Evolutionary conservation across 768 basidiomycete genomes (phyloP), one percentile per base, ranked within the genome.

Genomic region (Lyophyllum semitale): DNA sequence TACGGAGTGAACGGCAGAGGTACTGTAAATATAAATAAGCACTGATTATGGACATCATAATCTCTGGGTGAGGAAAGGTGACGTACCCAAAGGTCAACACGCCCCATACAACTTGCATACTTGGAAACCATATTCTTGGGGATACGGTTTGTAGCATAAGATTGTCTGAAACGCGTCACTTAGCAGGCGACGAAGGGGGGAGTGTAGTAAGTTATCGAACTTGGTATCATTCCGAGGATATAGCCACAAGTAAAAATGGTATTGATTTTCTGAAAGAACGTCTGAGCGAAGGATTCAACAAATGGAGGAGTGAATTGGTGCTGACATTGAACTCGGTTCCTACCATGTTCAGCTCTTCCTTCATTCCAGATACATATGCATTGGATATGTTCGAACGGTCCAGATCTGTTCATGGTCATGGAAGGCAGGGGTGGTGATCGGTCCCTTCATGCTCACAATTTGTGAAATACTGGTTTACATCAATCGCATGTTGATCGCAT

Each of bases 281-380:
- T n/a, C 26, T 55, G 26, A 54, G 50, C 48, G 17, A 58, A 33
- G 37, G 54, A 30, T 50, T 50, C 44, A n/a, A n/a, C 48, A 15
- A 38, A 17, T 38, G 18, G 41, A 23, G 22, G 18, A 4, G n/a
- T 45, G 41, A 25, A 37, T 54, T 25, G 12, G n/a, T 9, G 18
- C 74, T 58, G 48, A 82, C 80, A 62, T 89, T 88, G 63, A 83
- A 82, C 44, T 89, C 76, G 37, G 78, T 84, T 35, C 85, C 86
- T 40, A 74, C 66, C 84, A 89, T 86, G 53, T 77, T 60, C 33
- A 90, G 74, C 20, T 87, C 87, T 67, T 89, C 85, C 57, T 79
- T 84, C 87, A 91, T 88, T 6, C 88, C 88, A 4, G 85, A 88
- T n/a, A 88, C 85, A 67, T 88, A 89, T 11, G 88, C 88, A 68